Evolutionary conservation across 257 asterid species (phyloP), one percentile per base, ranked within the genome.

Genomic region (Marsdenia floribunda): DNA sequence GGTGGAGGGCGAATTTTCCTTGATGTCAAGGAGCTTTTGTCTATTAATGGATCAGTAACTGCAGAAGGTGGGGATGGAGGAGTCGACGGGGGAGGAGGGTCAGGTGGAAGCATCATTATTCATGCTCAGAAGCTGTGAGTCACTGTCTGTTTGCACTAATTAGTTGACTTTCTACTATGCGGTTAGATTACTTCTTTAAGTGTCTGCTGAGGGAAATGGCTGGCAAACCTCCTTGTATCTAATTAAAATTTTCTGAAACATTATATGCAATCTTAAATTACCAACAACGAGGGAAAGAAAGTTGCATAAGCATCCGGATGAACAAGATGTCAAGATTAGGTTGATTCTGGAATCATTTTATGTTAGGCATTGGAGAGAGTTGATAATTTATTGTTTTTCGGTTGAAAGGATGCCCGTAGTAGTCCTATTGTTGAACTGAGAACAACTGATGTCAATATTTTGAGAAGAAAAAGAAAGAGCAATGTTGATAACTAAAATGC

Each of bases 21-120:
- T 77, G 85, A 86, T 73, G 79, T 91, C 71, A 86, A 68, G 64
- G 91, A 91, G 79, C 55, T 83, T 77, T 86, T 93, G 72, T 86
- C 79, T 81, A 77, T 91, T 75, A 87, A 93, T 85, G 98, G 98
- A 79, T 88, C 98, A 61, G 89, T 93, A 63, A 82, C 82, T 69
- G 96, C 98, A 40, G 91, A 91, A 77, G 98, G 98, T 72, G 98
- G 98, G 78, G 89, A 89, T 85, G 98, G 97, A 73, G 96, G 97
- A 79, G 71, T 85, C 52, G 86, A 85, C 11, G 97, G 96, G 29
- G 98, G 98, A 74, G 98, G 98, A 64, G 98, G 98, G 80, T 91
- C 97, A 73, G 98, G 98, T 81, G 98, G 98, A 72, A 93, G 98
- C 78, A 84, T 93, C 77, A 70, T 83, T 53, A 37, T 90, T 69